Base-by-base conservation (phyloP, 306 rosid genomes). In the Clitoria ternatea region DNA sequence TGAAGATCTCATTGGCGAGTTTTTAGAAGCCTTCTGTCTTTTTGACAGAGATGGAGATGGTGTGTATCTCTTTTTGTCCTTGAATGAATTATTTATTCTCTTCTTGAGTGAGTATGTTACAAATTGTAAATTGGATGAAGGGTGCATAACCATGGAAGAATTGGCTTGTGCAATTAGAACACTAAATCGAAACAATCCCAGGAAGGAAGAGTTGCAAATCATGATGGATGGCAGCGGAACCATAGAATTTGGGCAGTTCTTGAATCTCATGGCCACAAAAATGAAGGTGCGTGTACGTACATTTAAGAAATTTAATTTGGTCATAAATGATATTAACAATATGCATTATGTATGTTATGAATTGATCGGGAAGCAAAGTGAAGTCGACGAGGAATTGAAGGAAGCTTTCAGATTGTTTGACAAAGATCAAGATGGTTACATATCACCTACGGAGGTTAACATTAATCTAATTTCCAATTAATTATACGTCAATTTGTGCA, bases 41-140 rank as follows among this genome's bases (percentile, higher is more conserved):
- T 63, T 89, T 20, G 96, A 89, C 74, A 85, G 54, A 72, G 87
- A 89, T 65, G 86, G 88, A 72, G 92, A 89, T 77, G 90, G 92
- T 86, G 75, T 2, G 74, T 3, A 42, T 39, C 32, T 11, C 7
- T 61, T 36, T 22, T 52, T 20, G 30, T 27, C 42, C 62, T 57
- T 57, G 6, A 30, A 17, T n/a, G n/a, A n/a, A n/a, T n/a, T n/a
- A n/a, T 60, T 19, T 35, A 15, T 17, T 59, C 26, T 56, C 19
- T 22, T 3, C n/a, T 64, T 59, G 15, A 59, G 14, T 53, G 29
- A n/a, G 30, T 30, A 29, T 30, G 39, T 32, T 26, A 5, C 36
- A 27, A n/a, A 59, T 32, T 59, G 29, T 59, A 15, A 59, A 18
- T 61, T 61, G 15, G 5, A 18, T 18, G 14, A 60, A 72, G 87